Conservation (phyloP, 208 protist genomes). For the Herpetomonas samuelpessoai region DNA sequence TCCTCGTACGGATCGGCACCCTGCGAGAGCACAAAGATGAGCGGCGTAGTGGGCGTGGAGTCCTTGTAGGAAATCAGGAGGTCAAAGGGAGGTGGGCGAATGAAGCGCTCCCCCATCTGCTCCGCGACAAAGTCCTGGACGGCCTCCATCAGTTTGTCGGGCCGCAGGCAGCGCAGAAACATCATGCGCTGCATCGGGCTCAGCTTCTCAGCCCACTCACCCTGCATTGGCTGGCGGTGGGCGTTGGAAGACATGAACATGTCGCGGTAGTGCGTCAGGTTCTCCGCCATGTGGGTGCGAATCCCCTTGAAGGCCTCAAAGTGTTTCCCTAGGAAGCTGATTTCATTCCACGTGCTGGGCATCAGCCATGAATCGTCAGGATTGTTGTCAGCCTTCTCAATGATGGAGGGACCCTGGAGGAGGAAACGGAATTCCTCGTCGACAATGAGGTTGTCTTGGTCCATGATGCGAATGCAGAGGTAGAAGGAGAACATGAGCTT, state of each 20-base stretch:
- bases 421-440: conserved; percentile 91
- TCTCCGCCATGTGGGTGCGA: conserved; percentile 56
- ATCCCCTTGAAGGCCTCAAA: conserved; percentile 92
- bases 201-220: conserved; percentile 75
- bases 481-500: conserved; percentile 96
- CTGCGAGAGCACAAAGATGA: conserved; percentile 98
- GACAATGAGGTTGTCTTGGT: conserved; percentile 55
- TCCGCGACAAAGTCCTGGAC: conserved; percentile 94
- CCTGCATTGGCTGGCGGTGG: conserved; percentile 80
- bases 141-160: conserved; percentile 96
- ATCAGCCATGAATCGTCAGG: conserved; percentile 93
- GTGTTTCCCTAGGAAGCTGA: conserved; percentile 80
- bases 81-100: conserved; percentile 97
- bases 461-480: conserved; percentile 91
- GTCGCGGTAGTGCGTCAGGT: conserved; percentile 72
- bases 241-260: conserved; percentile 93
- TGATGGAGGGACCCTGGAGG: conserved; percentile 83
- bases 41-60: conserved; percentile 86
- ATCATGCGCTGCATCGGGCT: conserved; percentile 95
- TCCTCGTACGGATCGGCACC: conserved; percentile 97
- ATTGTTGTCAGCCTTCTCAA: conserved; percentile 68
- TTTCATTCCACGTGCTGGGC: conserved; percentile 92
- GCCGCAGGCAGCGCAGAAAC: conserved; percentile 95
- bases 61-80: conserved; percentile 94
- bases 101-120: conserved; percentile 93